Percentiles rank a stretch among this genome's conserved stretches.
These are phyloP conservation scores for Phaffia rhodozyma DNA, from an alignment of 1,284 basidiomycete species.

Conservation along the genomic window DNA sequence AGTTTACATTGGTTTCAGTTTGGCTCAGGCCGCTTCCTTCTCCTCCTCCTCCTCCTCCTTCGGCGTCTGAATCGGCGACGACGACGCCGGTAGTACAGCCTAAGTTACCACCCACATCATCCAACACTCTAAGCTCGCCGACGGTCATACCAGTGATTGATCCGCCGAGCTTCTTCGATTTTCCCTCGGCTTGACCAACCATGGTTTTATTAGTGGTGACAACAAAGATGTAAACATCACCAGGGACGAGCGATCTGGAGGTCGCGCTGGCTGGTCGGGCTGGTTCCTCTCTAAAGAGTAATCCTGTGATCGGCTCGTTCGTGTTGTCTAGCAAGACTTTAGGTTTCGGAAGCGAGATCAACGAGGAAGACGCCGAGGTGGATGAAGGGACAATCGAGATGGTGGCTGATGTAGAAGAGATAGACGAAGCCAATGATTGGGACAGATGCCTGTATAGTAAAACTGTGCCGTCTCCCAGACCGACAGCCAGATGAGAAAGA, in stretches of 20 bases:
- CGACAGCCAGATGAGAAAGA: conserved; percentile 79
- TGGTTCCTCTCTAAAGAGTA: conserved; percentile 63
- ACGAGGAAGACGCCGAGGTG: conserved; percentile 40
- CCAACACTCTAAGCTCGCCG: conserved; percentile 5
- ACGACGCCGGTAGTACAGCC: conserved; percentile 6
- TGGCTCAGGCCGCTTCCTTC: not conserved
- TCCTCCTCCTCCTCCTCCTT: not conserved
- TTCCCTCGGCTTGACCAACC: conserved; percentile 26
- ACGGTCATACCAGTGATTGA: not conserved
- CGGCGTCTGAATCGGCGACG: not conserved
- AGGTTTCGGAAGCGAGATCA: conserved; percentile 65
- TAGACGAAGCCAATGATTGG: conserved; percentile 59
- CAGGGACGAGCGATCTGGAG: conserved; percentile 8
- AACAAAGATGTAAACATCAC: conserved; percentile 60
- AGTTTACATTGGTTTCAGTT: too few relatives aligned
- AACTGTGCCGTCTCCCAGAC: conserved; percentile 87
- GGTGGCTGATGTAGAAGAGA: conserved; percentile 18
- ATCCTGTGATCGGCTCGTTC: conserved; percentile 76
- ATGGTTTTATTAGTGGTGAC: conserved; percentile 76
- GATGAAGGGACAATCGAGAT: conserved; percentile 6
- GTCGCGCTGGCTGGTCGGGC: conserved; percentile 20
- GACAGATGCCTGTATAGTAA: conserved; percentile 81
- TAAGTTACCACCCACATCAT: conserved; percentile 6
- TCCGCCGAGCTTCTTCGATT: not conserved
- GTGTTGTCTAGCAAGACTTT: conserved; percentile 56